Evolutionary conservation across 768 basidiomycete species (phyloP).

Genomic region (Tulasnella sp.): DNA sequence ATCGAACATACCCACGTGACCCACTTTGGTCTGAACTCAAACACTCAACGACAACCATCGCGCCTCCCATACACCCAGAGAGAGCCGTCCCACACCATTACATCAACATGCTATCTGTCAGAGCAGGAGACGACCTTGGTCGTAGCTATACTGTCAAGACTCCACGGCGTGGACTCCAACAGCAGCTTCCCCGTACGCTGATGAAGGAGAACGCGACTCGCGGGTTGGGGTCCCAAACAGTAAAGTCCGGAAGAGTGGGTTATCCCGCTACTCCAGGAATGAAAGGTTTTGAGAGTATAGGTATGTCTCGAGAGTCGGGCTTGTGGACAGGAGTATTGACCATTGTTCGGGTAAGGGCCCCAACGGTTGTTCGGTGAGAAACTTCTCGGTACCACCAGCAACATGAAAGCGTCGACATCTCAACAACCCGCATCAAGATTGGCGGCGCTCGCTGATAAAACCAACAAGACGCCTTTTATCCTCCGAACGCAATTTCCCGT

Average conservation of each 20-base stretch:
- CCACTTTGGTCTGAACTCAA: background rate
- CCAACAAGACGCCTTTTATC: conserved; percentile 15
- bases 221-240: background rate
- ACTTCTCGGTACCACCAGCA: background rate
- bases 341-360: background rate
- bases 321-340: too few relatives aligned
- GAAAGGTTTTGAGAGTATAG: background rate
- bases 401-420: background rate
- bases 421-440: background rate
- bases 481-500: conserved; percentile 2
- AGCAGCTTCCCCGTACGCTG: conserved; percentile 2
- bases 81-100: too few relatives aligned
- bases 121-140: background rate
- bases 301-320: too few relatives aligned
- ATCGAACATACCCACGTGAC: background rate
- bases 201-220: conserved; percentile 10
- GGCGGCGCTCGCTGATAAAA: conserved; percentile 12
- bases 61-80: background rate
- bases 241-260: background rate
- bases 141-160: background rate
- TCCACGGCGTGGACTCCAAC: background rate
- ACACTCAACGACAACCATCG: background rate
- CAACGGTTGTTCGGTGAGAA: background rate
- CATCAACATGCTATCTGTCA: conserved; percentile 12
- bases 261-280: conserved; percentile 10